Conservation (phyloP, 495 filamentous ascomycete species). For the Penicillium bovifimosum region DNA sequence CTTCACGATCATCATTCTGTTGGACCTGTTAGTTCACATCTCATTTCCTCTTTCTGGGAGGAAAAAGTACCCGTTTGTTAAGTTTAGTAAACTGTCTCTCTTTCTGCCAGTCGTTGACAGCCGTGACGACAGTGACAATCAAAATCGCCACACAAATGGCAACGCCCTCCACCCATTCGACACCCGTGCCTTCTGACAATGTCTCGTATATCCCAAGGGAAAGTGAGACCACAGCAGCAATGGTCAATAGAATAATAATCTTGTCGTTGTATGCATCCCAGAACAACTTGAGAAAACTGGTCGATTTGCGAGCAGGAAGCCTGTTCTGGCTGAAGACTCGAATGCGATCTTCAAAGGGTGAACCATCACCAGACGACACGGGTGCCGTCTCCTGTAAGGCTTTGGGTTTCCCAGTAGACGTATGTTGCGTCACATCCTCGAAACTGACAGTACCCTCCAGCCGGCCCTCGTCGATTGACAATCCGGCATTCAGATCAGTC, state of each 20-base stretch:
- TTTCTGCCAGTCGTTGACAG: constrained; percentile 73
- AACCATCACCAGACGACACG: constrained; percentile 15
- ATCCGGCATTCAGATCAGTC: constrained; percentile 56
- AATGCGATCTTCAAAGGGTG: constrained; percentile 58
- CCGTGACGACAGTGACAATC: constrained; percentile 71
- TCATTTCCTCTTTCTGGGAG: neutral
- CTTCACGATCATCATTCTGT: constrained; percentile 70
- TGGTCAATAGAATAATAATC: constrained; percentile 68
- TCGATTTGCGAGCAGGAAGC: constrained; percentile 68
- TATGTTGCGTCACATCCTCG: constrained; percentile 43
- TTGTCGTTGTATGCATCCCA: constrained; percentile 89
- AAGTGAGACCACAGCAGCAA: constrained; percentile 67
- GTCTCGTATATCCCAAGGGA: constrained; percentile 68
- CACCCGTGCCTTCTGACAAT: constrained; percentile 37
- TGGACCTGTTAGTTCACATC: constrained; percentile 2
- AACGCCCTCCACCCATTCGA: constrained; percentile 78
- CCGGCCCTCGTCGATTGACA: constrained; percentile 60
- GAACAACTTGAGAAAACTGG: constrained; percentile 64
- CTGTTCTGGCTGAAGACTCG: constrained; percentile 69
- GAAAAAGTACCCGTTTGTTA: constrained; percentile 52
- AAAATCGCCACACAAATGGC: constrained; percentile 72
- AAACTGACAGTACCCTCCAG: constrained; percentile 55
- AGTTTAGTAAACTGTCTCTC: constrained; percentile 74
- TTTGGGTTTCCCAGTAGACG: constrained; percentile 16
- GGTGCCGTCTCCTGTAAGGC: constrained; percentile 6